phyloP scores from a whole-genome alignment of 768 basidiomycete species.

The Baorangia bicolor region DNA sequence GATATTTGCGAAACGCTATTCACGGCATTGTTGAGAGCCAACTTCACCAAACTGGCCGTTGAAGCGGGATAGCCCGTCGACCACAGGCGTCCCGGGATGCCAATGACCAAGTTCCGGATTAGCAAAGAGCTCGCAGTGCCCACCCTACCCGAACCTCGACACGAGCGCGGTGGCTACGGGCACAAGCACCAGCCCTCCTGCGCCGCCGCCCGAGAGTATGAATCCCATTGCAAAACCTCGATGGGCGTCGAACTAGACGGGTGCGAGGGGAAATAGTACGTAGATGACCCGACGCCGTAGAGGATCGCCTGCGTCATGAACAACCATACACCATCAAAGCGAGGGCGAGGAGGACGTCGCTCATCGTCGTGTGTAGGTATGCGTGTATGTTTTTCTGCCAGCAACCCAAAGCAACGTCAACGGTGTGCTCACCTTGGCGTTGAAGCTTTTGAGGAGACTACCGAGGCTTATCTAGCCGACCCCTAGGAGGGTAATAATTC shows the following conservation, averaged over 20 bases:
- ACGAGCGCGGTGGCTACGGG: no score
- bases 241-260: no score
- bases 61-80: not conserved
- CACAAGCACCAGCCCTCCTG: no score
- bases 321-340: not conserved
- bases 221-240: no score
- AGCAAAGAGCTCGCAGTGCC: not conserved
- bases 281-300: not conserved
- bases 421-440: not conserved
- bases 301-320: conserved; percentile 1
- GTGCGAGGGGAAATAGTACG: conserved; percentile 1
- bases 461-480: not conserved
- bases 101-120: not conserved
- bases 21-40: not conserved
- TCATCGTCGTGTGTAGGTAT: not conserved
- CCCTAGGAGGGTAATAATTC: not conserved
- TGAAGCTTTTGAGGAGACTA: not conserved
- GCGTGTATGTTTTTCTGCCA: not conserved
- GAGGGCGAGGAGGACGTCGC: no score
- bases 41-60: not conserved
- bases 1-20: not conserved
- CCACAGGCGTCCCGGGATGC: not conserved
- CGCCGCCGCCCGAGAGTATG: no score
- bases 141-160: not conserved
- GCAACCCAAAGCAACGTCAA: not conserved